Base-by-base conservation (phyloP, 371 early-diverging fungal genomes). In the Coemansia sp. region DNA sequence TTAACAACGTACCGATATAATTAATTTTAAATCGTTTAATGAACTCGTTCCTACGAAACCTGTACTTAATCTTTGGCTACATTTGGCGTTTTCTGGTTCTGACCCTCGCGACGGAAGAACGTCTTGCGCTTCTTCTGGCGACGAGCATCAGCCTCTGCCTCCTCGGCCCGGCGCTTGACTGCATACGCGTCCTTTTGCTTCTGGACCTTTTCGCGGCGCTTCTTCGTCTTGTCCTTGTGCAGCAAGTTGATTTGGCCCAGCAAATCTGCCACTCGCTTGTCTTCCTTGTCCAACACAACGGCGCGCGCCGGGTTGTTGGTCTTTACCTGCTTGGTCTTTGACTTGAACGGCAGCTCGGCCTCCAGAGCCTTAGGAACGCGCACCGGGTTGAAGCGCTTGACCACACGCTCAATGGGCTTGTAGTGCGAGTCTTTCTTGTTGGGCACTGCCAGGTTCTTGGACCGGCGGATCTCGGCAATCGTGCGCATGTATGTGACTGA, bases 211-310 rank as follows among this genome's bases (percentile, higher is more conserved):
- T 33, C 33, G 9, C 33, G 33, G 47, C 40, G 63, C 68, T 78
- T 77, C 62, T 58, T 67, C n/a, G 67, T 14, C 68, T 81, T 72
- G 67, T 80, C 72, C 71, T 81, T 81, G 67, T 70, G 42, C 26
- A 79, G 69, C 42, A 74, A 47, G 55, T 81, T 81, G 72, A 97
- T 86, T 80, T 92, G 90, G 71, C 90, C 92, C 83, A 96, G 87
- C 56, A 96, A 74, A 12, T 85, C 85, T 51, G 84, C 84, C 42
- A 95, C 90, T 83, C 93, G 90, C 84, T 88, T 88, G 79, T 96
- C 96, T 68, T 94, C 89, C 12, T 94, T 90, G 73, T 94, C 93
- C 61, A 94, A 75, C 52, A 96, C 87, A 18, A 97, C 96, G 0
- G 97, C 97, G 21, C 94, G 89, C 52, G 89, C 87, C 5, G 74